phyloP scores from a whole-genome alignment of 1,284 basidiomycete genomes.

The Prillingera fragicola region DNA sequence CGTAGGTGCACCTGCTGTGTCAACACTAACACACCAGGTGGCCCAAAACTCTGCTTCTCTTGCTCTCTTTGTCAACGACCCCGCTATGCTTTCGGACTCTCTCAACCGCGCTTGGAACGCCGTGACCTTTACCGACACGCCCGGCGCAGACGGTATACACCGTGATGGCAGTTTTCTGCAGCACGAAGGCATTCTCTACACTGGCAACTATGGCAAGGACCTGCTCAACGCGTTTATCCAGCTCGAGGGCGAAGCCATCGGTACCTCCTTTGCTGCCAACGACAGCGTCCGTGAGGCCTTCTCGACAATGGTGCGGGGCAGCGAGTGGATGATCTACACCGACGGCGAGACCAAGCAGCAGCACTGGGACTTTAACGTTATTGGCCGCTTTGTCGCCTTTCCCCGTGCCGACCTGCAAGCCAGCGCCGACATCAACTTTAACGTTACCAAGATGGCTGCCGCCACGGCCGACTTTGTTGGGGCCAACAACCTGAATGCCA shows the following conservation, averaged over 20 bases:
- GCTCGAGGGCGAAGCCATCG: constrained; percentile 48
- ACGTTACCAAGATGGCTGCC: constrained; percentile 52
- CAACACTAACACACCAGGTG: no score
- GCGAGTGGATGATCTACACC: constrained; percentile 62
- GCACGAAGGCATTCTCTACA: constrained; percentile 59
- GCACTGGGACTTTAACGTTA: constrained; percentile 46
- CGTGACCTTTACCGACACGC: constrained; percentile 13
- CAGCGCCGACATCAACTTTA: constrained; percentile 56
- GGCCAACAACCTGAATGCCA: constrained; percentile 47
- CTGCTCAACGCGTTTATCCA: constrained; percentile 43
- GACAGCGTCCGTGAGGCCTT: constrained; percentile 50
- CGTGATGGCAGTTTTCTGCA: constrained; percentile 61
- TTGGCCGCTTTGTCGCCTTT: constrained; percentile 61
- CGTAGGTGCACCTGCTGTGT: no score
- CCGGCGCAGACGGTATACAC: constrained; percentile 57
- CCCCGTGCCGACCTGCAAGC: constrained; percentile 59
- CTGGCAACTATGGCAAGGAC: constrained; percentile 61
- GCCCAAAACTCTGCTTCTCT: constrained; percentile 27
- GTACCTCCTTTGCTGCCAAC: constrained; percentile 55
- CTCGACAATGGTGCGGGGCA: constrained; percentile 53
- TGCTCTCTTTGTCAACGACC: constrained; percentile 21
- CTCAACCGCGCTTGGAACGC: constrained; percentile 11
- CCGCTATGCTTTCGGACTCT: constrained; percentile 19
- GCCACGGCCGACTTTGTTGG: constrained; percentile 42
- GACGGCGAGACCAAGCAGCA: constrained; percentile 55